Conservation (phyloP, 2,329 filamentous ascomycete genomes). For the Cladophialophora psammophila region DNA sequence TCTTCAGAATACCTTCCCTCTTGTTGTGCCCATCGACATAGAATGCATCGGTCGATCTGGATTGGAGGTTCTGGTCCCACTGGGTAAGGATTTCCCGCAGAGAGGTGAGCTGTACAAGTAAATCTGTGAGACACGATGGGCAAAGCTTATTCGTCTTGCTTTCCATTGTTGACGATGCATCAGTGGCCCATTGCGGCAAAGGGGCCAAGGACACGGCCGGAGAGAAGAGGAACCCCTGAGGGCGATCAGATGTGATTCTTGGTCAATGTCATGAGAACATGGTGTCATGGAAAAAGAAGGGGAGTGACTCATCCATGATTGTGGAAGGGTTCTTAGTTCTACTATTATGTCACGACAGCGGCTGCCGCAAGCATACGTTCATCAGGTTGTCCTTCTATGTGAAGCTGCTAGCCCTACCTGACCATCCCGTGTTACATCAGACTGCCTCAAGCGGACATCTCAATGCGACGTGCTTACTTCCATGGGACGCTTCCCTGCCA, state of each 20-base stretch:
- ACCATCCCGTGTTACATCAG: too few species aligned
- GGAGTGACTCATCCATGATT: too few species aligned
- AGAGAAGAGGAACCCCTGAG: not conserved
- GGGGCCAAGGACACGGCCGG: not conserved
- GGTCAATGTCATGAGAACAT: not conserved
- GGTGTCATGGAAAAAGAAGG: too few species aligned
- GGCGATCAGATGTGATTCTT: not conserved
- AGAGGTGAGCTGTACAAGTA: too few species aligned
- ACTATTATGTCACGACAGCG: too few species aligned
- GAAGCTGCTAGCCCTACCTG: too few species aligned
- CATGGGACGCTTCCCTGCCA: slow-evolving; percentile 1
- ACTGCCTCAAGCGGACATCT: not conserved
- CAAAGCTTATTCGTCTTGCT: not conserved
- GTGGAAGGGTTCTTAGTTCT: too few species aligned
- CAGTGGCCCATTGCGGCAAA: not conserved
- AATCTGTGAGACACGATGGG: too few species aligned
- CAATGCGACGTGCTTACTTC: not conserved
- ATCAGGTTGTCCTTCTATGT: too few species aligned
- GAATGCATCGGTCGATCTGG: not conserved
- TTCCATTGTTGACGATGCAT: not conserved
- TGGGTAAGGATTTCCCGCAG: not conserved
- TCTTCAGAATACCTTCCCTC: not conserved
- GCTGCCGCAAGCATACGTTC: too few species aligned
- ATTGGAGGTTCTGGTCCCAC: not conserved
- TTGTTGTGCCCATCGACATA: not conserved